phyloP scores from a whole-genome alignment of 2,329 filamentous ascomycete species.

The Trichoderma atroviride region DNA sequence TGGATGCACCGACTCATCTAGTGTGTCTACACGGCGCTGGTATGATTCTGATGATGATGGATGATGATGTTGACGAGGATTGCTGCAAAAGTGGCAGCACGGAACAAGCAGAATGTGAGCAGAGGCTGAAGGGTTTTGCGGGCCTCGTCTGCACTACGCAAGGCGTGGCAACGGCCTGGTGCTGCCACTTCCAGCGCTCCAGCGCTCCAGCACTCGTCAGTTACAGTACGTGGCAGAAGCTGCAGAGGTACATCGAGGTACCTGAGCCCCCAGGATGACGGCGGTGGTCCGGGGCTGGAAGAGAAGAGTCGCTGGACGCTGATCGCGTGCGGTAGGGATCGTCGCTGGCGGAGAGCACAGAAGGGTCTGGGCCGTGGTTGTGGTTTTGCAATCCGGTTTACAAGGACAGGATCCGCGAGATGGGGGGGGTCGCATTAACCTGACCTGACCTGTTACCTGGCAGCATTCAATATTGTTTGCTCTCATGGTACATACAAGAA shows the following conservation, averaged over 20 bases:
- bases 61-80: not conserved
- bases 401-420: not conserved
- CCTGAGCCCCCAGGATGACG: constrained; percentile 20
- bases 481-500: not conserved
- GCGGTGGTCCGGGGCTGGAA: constrained; percentile 22
- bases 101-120: not conserved
- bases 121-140: constrained; percentile 21
- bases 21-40: not conserved
- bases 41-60: not conserved
- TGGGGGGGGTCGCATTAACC: constrained; percentile 1
- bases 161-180: constrained; percentile 2
- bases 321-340: constrained; percentile 32
- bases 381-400: constrained; percentile 20
- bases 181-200: not conserved
- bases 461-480: constrained; percentile 5
- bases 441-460: not conserved
- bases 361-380: constrained; percentile 5
- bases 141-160: not conserved
- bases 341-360: constrained; percentile 26
- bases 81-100: not conserved
- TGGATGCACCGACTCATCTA: not conserved
- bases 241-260: constrained; percentile 16
- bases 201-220: not conserved
- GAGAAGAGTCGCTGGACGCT: constrained; percentile 26
- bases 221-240: too few species aligned